Base-by-base conservation (phyloP, 495 filamentous ascomycete genomes). In the Tuber borchii region DNA sequence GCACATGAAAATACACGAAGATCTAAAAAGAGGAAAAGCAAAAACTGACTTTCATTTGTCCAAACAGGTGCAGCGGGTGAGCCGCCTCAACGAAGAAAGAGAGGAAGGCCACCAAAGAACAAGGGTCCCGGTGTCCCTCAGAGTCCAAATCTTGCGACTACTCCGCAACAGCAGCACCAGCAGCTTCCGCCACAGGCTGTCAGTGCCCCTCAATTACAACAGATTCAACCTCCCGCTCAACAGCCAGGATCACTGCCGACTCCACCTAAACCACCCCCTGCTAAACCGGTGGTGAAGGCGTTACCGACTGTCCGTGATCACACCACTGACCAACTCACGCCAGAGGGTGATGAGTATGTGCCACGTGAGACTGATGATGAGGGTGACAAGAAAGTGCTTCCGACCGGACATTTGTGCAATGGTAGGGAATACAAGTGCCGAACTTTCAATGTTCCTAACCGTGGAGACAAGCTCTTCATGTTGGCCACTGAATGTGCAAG, bases 381-480 rank as follows among this genome's bases (percentile, higher is more conserved):
- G 5, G 95, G 95, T 40, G 95, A 99, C 85, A 93, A 91, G 83
- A 99, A 99, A 87, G 95, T 97, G 40, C 88, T 93, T 80, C 82
- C 88, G 14, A 93, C 91, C 77, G 96, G 96, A 31, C 90, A 95
- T 82, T 89, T 92, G 22, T 87, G 91, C 68, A 94, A 92, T 79
- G 90, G 88, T 34, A 90, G 96, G 77, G 92, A 97, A 81, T 99
- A 97, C 83, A 90, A 92, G 81, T 97, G 95, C 84, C 88, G 95
- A 74, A 97, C 94, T 0, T 99, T 99, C 83, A 89, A 90, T 74
- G 95, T 99, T 17, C 94, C 95, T 19, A 89, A 94, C 77, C 88
- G 96, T 73, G 93, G 92, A 3, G 90, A 93, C 70, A 99, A 99
- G 84, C 87, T 97, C 16, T 99, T 98, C 84, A 99, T 99, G 95